These are phyloP conservation scores for Hanseniaspora lachancei DNA, from an alignment of 805 yeast genomes.

Conservation along the genomic window DNA sequence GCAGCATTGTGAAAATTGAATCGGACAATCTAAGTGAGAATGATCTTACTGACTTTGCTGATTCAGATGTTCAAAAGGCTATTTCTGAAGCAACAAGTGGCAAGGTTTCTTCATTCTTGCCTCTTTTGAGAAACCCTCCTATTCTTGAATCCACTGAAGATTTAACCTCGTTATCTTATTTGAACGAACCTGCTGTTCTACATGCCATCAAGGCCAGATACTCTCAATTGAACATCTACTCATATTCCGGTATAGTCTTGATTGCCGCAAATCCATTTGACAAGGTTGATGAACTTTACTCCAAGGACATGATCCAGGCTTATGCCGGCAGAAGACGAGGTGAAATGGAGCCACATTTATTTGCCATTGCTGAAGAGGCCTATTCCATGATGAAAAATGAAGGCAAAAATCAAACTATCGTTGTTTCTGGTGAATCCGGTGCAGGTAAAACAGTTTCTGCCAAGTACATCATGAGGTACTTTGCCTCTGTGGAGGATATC, in stretches of 20 bases:
- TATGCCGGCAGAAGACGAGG: constrained; percentile 89
- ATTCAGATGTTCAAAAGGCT: constrained; percentile 10
- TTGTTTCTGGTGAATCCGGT: constrained; percentile 95
- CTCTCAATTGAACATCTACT: constrained; percentile 78
- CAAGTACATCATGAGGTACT: constrained; percentile 91
- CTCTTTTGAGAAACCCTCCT: constrained; percentile 82
- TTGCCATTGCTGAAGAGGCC: constrained; percentile 96
- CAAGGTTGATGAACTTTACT: constrained; percentile 76
- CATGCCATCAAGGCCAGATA: constrained; percentile 87
- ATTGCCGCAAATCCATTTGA: constrained; percentile 96
- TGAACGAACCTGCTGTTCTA: constrained; percentile 91
- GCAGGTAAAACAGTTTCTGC: constrained; percentile 98
- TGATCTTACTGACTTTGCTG: constrained; percentile 12
- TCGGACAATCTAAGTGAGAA: constrained; percentile 27
- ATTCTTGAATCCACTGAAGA: constrained; percentile 88
- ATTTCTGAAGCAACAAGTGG: constrained; percentile 12
- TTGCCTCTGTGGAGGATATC: constrained; percentile 74
- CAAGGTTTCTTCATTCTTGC: constrained; percentile 35
- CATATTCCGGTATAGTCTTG: constrained; percentile 91
- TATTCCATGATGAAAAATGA: constrained; percentile 87
- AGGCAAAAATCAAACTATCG: constrained; percentile 80
- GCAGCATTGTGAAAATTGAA: constrained; percentile 36
- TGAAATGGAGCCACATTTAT: constrained; percentile 90
- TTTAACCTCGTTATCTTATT: constrained; percentile 76
- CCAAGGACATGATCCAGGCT: constrained; percentile 86